These are phyloP conservation scores for Gossypium schwendimanii DNA, from an alignment of 441 rosid genomes.

Conservation along the genomic window DNA sequence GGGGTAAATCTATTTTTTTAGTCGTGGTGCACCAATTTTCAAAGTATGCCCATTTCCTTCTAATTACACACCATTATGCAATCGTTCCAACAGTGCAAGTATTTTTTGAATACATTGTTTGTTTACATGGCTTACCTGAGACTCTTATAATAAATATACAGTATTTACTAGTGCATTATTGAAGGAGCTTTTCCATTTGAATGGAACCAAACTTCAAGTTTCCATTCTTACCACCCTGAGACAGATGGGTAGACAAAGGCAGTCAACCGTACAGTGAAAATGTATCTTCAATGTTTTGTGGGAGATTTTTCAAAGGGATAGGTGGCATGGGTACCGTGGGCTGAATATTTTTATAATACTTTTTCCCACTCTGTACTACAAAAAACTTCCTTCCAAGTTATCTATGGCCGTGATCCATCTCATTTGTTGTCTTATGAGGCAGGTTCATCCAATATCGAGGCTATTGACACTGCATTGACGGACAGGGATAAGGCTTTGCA, in stretches of 20 bases:
- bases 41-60: neutral
- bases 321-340: neutral
- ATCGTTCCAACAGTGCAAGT: neutral
- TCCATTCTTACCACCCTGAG: no score
- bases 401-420: neutral
- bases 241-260: no score
- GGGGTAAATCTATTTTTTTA: neutral
- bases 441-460: no score
- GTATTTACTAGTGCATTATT: neutral
- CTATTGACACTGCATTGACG: no score
- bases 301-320: neutral
- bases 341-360: neutral
- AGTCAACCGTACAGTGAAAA: no score
- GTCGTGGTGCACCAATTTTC: neutral
- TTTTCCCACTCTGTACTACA: neutral
- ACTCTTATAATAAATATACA: neutral
- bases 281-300: neutral
- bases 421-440: neutral
- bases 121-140: no score
- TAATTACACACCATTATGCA: neutral
- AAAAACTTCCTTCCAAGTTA: neutral
- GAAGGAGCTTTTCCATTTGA: neutral
- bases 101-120: no score
- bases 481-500: no score
- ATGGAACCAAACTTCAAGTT: neutral